Base-by-base conservation (phyloP, 805 yeast genomes). In the Zygosaccharomyces rouxii region DNA sequence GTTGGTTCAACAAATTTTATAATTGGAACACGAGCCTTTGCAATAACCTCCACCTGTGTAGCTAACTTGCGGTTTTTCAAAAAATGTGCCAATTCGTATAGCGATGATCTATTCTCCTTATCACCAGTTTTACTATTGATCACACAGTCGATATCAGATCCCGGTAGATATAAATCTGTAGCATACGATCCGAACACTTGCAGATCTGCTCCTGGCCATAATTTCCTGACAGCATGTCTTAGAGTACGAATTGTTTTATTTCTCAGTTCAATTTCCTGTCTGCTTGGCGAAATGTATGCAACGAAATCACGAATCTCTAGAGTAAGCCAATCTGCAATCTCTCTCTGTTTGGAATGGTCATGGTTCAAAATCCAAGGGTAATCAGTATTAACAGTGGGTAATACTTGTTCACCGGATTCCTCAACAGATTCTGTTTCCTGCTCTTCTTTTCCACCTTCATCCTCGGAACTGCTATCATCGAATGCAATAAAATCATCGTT, bases 131-230 rank as follows among this genome's bases (percentile, higher is more conserved):
- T 69, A 19, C 95, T 85, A 3, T 83, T 73, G 28, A 94, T 78
- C 37, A 89, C 97, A 82, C 92, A 82, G 67, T 92, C 99, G 21
- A 92, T 89, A 71, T 92, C 99, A 0, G 97, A 88, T 2, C 96
- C 96, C 0, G 98, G 98, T n/a, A 92, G 72, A 60, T 90, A 92
- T 50, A 92, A 71, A 62, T 90, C 97, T 0, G 97, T 89, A 0
- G 98, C 97, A 64, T 79, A 86, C 0, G 97, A 90, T 0, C 99
- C 99, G 71, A 94, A 92, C 5, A 90, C 95, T 53, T 84, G 84
- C 3, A 86, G 78, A 48, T 83, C 84, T 14, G 92, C 82, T 52
- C 80, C 86, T 1, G 81, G 80, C 97, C 97, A 92, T 46, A 83
- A 70, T 5, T 68, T 64, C 3, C 71, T 67, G 3, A 79, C 77